Evolutionary conservation across 805 yeast genomes (phyloP).

Genomic region (Suhomyces tanzawaensis): DNA sequence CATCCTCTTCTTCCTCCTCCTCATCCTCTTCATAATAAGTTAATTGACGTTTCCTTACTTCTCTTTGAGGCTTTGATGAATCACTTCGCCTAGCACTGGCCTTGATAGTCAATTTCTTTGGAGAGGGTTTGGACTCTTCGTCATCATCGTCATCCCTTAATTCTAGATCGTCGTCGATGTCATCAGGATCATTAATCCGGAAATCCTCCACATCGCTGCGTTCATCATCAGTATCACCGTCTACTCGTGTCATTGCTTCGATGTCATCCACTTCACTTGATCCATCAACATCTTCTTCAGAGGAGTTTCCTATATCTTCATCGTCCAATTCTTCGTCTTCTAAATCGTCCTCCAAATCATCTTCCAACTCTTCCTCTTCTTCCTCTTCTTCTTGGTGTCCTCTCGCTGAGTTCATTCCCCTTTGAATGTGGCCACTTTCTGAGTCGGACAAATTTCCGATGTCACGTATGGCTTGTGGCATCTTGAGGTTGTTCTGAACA

Average conservation of each 20-base stretch:
- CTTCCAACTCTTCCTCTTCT: conserved; percentile 22
- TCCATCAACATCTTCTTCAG: background rate
- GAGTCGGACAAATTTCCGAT: no score
- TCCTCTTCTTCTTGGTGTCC: conserved; percentile 15
- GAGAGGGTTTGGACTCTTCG: conserved; percentile 25
- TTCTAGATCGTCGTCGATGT: conserved; percentile 37
- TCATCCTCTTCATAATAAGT: conserved; percentile 38
- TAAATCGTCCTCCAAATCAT: no score
- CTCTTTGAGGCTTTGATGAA: conserved; percentile 16
- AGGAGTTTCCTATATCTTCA: no score
- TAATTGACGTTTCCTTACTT: conserved; percentile 35
- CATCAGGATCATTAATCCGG: conserved; percentile 35
- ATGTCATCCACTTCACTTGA: background rate
- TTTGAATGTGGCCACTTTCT: no score
- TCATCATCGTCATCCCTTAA: conserved; percentile 26
- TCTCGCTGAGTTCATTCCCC: background rate
- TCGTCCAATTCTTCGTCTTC: background rate
- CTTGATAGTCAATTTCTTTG: conserved; percentile 12
- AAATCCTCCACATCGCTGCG: conserved; percentile 31
- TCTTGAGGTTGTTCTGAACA: no score
- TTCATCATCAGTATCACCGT: conserved; percentile 11
- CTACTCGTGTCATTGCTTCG: background rate
- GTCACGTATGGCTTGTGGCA: no score
- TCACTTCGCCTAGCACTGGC: conserved; percentile 3
- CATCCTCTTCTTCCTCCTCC: conserved; percentile 20